A percentile compares a stretch with the other conserved stretches of the same genome.
These are phyloP conservation scores for Pilobolus umbonatus DNA, from an alignment of 192 early-diverging fungal genomes.

Conservation along the genomic window DNA sequence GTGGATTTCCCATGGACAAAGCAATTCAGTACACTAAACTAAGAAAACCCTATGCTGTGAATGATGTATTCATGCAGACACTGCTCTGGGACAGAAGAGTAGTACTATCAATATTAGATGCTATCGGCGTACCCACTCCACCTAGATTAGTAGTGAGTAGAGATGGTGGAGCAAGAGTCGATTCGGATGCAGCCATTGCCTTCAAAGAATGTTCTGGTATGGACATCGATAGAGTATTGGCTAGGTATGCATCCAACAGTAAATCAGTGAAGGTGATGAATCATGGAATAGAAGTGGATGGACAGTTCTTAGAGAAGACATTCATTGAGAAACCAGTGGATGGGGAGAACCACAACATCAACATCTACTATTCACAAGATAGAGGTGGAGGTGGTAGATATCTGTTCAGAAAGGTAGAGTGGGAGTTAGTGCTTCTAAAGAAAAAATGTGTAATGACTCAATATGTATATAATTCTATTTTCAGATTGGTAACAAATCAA, in stretches of 20 bases:
- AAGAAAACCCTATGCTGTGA: constrained; percentile 85
- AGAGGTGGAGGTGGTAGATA: constrained; percentile 79
- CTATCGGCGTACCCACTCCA: constrained; percentile 80
- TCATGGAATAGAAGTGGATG: constrained; percentile 69
- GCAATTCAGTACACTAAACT: constrained; percentile 83
- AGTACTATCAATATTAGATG: constrained; percentile 75
- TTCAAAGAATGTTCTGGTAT: constrained; percentile 27
- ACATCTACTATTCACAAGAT: constrained; percentile 83
- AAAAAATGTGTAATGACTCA: background rate
- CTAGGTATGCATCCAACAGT: background rate
- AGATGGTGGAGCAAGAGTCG: constrained; percentile 56
- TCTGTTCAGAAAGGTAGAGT: constrained; percentile 67
- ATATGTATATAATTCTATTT: background rate
- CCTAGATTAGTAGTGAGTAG: constrained; percentile 62
- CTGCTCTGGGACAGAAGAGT: constrained; percentile 86
- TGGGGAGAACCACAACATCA: constrained; percentile 95
- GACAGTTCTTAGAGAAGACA: constrained; percentile 76
- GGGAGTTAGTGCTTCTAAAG: background rate
- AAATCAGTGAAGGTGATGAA: constrained; percentile 7
- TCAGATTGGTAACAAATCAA: constrained; percentile 90
- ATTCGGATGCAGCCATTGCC: constrained; percentile 12
- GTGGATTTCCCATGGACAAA: constrained; percentile 90
- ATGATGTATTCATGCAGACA: constrained; percentile 85
- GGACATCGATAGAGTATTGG: constrained; percentile 20
- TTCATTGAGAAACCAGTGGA: constrained; percentile 97